Percentiles rank a stretch among this genome's conserved stretches.
phyloP scores from a whole-genome alignment of 352 stramenopile genomes.

The Globisporangium barbulae region DNA sequence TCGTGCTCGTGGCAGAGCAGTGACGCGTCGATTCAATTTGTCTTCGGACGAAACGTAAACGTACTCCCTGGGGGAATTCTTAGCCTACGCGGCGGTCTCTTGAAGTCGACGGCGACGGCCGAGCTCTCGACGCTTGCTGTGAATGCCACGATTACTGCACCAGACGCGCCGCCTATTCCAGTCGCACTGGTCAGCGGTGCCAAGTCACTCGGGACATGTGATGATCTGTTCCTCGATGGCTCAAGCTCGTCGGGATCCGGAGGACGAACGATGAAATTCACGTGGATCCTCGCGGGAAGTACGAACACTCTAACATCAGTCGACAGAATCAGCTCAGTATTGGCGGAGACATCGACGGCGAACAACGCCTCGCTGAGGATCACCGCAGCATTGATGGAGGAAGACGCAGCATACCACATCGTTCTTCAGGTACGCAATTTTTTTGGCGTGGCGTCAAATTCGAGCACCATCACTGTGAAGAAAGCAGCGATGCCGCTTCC shows the following conservation, averaged over 20 bases:
- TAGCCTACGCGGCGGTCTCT: conserved; percentile 30
- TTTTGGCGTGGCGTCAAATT: conserved; percentile 42
- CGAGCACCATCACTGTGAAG: conserved; percentile 35
- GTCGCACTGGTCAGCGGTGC: conserved; percentile 40
- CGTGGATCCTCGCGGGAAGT: conserved; percentile 36
- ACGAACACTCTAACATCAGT: conserved; percentile 20
- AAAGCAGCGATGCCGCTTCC: conserved; percentile 51
- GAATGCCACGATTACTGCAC: conserved; percentile 27
- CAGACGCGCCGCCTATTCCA: conserved; percentile 41
- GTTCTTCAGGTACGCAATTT: conserved; percentile 50
- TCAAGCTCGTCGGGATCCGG: conserved; percentile 49
- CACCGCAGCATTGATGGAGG: conserved; percentile 28
- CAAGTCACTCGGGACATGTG: conserved; percentile 49
- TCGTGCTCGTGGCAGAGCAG: conserved; percentile 46
- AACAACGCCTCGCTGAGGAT: conserved; percentile 47
- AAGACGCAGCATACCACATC: conserved; percentile 40
- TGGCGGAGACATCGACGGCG: conserved; percentile 20
- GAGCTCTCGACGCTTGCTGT: conserved; percentile 33
- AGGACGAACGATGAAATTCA: conserved; percentile 52
- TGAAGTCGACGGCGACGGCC: conserved; percentile 50
- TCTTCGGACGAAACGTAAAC: conserved; percentile 41
- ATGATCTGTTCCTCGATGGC: conserved; percentile 56
- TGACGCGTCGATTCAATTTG: conserved; percentile 38
- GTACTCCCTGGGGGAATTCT: conserved; percentile 38
- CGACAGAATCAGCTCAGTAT: conserved; percentile 21